Evolutionary conservation across 192 early-diverging fungal genomes (phyloP).

Genomic region (Geranomyces variabilis): DNA sequence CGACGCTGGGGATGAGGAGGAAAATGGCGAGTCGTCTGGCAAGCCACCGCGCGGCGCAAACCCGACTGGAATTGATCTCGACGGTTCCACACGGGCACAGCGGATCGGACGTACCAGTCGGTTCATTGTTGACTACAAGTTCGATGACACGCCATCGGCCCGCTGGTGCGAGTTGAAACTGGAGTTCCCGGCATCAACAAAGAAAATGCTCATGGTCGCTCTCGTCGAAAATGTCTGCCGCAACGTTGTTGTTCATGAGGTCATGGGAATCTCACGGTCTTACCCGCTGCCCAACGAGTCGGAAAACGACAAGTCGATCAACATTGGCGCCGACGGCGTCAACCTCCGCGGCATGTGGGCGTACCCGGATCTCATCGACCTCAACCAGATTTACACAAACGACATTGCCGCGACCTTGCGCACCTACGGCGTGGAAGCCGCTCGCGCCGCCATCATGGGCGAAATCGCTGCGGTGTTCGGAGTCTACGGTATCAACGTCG

Average conservation of each 20-base stretch:
- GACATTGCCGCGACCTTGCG: conserved; percentile 91
- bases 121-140: conserved; percentile 74
- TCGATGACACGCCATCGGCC: conserved; percentile 65
- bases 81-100: conserved; percentile 50
- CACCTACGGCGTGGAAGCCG: conserved; percentile 98
- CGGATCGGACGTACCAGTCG: conserved; percentile 58
- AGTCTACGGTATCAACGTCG: conserved; percentile 91
- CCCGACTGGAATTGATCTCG: conserved; percentile 26
- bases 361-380: conserved; percentile 69
- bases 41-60: neutral
- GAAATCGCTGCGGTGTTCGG: conserved; percentile 92
- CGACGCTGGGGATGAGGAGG: conserved; percentile 51
- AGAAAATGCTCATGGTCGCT: conserved; percentile 94
- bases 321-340: conserved; percentile 85
- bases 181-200: conserved; percentile 84
- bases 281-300: conserved; percentile 81
- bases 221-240: conserved; percentile 79
- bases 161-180: conserved; percentile 82
- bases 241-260: conserved; percentile 80
- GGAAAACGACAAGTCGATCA: conserved; percentile 74
- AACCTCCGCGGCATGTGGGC: conserved; percentile 94
- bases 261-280: conserved; percentile 77
- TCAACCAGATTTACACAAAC: conserved; percentile 90
- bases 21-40: conserved; percentile 48
- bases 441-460: conserved; percentile 85